Evolutionary conservation across 345 rosid genomes (phyloP).

Genomic region (Clarkia xantiana): DNA sequence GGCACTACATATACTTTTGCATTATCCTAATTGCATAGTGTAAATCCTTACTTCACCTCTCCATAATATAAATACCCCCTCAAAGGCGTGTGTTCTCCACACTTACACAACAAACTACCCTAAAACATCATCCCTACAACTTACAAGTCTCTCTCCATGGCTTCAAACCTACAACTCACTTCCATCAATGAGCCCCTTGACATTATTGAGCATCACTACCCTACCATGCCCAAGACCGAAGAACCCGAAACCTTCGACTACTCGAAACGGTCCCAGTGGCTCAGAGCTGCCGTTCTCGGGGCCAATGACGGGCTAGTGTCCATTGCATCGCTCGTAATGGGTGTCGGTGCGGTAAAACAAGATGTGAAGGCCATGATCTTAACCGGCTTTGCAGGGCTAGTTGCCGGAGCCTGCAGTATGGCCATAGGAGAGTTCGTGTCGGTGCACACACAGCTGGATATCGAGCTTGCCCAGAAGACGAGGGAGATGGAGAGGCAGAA

Average conservation of each 20-base stretch:
- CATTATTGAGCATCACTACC: slow-evolving; percentile 2
- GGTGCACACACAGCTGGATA: slow-evolving; percentile 66
- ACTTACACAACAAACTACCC: too few relatives aligned
- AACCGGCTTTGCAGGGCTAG: slow-evolving; percentile 70
- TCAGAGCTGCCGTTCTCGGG: slow-evolving; percentile 79
- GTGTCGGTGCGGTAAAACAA: slow-evolving; percentile 68
- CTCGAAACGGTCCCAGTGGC: slow-evolving; percentile 80
- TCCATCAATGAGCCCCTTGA: slow-evolving; percentile 17
- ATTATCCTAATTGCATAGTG: too few relatives aligned
- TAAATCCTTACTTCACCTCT: too few relatives aligned
- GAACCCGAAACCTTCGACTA: slow-evolving; percentile 28
- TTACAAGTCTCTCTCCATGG: background rate
- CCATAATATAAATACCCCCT: too few relatives aligned
- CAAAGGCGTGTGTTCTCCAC: too few relatives aligned
- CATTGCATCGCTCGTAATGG: slow-evolving; percentile 76
- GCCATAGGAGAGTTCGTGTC: slow-evolving; percentile 92
- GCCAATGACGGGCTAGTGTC: slow-evolving; percentile 86
- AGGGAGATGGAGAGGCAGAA: slow-evolving; percentile 19
- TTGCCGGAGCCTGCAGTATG: slow-evolving; percentile 94
- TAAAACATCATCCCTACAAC: too few relatives aligned
- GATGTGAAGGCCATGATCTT: slow-evolving; percentile 70
- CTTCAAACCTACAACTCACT: slow-evolving; percentile 11
- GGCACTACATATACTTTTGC: too few relatives aligned
- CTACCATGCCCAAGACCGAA: slow-evolving; percentile 1
- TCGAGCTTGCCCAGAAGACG: slow-evolving; percentile 55